phyloP scores from a whole-genome alignment of 495 filamentous ascomycete species.

The Penicillium dipodomyicola region DNA sequence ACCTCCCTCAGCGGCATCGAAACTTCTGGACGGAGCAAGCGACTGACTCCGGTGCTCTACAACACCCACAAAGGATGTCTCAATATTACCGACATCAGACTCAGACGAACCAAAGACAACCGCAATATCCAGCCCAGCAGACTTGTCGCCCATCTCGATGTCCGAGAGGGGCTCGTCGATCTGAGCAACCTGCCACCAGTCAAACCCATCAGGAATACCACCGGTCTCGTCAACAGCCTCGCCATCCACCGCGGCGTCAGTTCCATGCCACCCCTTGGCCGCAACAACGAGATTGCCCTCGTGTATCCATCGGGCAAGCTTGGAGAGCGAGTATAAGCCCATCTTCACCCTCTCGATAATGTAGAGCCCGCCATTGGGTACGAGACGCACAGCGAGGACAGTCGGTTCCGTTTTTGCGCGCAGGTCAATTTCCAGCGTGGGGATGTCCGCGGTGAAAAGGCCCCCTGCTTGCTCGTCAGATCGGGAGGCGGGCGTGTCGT shows the following conservation, averaged over 20 bases:
- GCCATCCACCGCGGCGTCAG: conserved; percentile 37
- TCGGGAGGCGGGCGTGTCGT: conserved; percentile 50
- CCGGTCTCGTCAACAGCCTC: conserved; percentile 35
- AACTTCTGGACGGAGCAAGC: conserved; percentile 13
- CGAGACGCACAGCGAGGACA: conserved; percentile 65
- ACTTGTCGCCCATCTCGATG: conserved; percentile 22
- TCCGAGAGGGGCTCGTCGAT: conserved; percentile 36
- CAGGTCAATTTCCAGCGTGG: conserved; percentile 58
- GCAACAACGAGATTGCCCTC: conserved; percentile 38
- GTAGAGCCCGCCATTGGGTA: conserved; percentile 58
- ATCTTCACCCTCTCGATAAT: conserved; percentile 68
- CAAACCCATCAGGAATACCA: conserved; percentile 10
- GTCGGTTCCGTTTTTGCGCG: conserved; percentile 23
- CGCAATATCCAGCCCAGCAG: conserved; percentile 31
- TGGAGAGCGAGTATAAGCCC: conserved; percentile 69
- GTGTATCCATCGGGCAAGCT: conserved; percentile 62
- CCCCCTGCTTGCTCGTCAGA: conserved; percentile 52
- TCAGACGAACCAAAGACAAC: conserved; percentile 32
- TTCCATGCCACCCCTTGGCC: conserved; percentile 37
- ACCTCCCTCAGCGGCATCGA: conserved; percentile 1
- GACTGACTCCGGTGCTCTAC: conserved; percentile 24
- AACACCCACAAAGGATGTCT: conserved; percentile 25
- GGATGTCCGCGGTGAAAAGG: conserved; percentile 59
- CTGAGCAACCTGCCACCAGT: conserved; percentile 43
- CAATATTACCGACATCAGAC: conserved; percentile 4